A percentile compares a stretch with the other conserved stretches of the same genome.
These are phyloP conservation scores for Diplodia mutila DNA, from an alignment of 2,329 filamentous ascomycete genomes.

Conservation along the genomic window DNA sequence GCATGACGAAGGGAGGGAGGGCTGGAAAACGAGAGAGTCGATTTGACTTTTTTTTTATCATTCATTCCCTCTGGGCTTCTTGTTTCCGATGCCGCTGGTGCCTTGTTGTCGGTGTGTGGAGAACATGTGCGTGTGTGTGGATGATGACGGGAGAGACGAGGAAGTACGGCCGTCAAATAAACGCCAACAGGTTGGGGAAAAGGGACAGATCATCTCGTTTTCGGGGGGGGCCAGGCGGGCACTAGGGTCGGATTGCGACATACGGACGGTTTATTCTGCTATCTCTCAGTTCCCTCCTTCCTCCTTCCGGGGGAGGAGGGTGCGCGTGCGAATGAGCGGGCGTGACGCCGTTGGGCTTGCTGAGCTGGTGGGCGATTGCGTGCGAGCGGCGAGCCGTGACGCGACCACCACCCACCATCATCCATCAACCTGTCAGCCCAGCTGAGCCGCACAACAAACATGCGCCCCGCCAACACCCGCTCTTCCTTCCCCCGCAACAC, in stretches of 20 bases:
- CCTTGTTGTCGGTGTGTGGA: not conserved
- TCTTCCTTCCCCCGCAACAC: too few species aligned
- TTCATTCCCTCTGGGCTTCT: not conserved
- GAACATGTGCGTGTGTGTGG: not conserved
- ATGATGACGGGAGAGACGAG: not conserved
- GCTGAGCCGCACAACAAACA: not conserved
- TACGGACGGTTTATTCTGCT: slow-evolving; percentile 3
- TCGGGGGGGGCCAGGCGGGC: too few species aligned
- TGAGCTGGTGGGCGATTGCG: slow-evolving; percentile 9
- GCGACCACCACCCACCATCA: not conserved
- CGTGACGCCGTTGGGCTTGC: not conserved
- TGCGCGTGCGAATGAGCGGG: not conserved
- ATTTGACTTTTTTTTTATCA: too few species aligned
- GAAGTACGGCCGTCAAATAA: not conserved
- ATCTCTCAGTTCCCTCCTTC: not conserved
- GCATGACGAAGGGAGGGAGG: too few species aligned
- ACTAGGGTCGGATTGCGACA: slow-evolving; percentile 23
- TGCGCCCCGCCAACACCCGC: not conserved
- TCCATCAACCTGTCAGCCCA: too few species aligned
- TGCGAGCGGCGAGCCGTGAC: slow-evolving; percentile 6
- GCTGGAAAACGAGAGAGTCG: too few species aligned
- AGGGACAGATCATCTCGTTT: not conserved
- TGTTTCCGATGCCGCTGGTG: not conserved
- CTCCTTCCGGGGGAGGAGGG: not conserved
- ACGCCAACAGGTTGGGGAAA: not conserved